Evolutionary conservation across 108 stramenopile species (phyloP).

Genomic region (Cyclotella atomus): DNA sequence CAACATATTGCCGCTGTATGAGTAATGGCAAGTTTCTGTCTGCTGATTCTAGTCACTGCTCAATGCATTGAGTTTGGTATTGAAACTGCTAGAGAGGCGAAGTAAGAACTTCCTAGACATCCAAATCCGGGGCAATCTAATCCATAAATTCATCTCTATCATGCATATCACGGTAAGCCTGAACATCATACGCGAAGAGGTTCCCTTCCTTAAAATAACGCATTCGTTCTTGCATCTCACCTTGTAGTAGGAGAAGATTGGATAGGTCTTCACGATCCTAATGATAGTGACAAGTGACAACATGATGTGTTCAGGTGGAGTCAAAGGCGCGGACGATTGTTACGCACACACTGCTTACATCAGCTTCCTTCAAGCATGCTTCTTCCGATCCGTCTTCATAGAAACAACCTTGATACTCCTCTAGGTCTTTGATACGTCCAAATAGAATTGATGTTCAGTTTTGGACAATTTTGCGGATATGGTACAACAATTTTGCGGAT

Average conservation of each 20-base stretch:
- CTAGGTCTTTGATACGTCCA: slow-evolving; percentile 23
- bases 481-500: too few relatives aligned
- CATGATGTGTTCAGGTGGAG: not conserved
- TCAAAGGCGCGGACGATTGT: too few relatives aligned
- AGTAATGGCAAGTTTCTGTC: too few relatives aligned
- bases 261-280: slow-evolving; percentile 36
- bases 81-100: too few relatives aligned
- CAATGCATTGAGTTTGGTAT: too few relatives aligned
- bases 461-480: too few relatives aligned
- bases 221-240: slow-evolving; percentile 31
- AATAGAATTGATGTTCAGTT: too few relatives aligned
- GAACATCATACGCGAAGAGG: slow-evolving; percentile 29
- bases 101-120: slow-evolving; percentile 26
- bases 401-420: slow-evolving; percentile 39
- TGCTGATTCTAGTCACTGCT: too few relatives aligned
- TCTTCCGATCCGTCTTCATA: slow-evolving; percentile 30
- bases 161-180: slow-evolving; percentile 39
- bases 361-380: slow-evolving; percentile 39
- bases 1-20: too few relatives aligned
- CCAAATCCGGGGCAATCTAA: slow-evolving; percentile 16
- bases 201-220: slow-evolving; percentile 32
- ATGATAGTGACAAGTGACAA: not conserved
- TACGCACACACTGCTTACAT: slow-evolving; percentile 7
- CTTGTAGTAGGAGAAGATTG: slow-evolving; percentile 30
- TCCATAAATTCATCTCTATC: slow-evolving; percentile 39